These are phyloP conservation scores for Poa pratensis DNA, from an alignment of 176 grass and related monocot genomes.

Conservation along the genomic window DNA sequence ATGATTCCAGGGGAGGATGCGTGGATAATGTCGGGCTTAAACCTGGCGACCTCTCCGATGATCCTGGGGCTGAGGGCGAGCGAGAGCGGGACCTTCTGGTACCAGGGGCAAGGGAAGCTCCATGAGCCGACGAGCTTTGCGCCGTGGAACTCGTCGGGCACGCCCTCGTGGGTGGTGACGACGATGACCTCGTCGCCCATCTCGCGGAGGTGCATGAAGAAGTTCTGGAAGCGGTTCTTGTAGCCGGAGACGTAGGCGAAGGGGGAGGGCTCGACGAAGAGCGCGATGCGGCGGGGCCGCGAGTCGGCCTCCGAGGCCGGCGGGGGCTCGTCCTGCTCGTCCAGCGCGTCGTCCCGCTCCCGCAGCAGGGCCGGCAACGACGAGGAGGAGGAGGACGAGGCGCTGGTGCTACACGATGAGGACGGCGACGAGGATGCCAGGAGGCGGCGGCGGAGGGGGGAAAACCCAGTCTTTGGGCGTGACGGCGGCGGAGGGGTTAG, in stretches of 20 bases:
- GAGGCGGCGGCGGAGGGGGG: not conserved
- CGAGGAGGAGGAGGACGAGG: not conserved
- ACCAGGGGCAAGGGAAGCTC: conserved; percentile 96
- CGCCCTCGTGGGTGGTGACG: conserved; percentile 84
- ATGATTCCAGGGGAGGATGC: conserved; percentile 94
- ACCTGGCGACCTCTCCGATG: conserved; percentile 81
- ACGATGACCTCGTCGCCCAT: conserved; percentile 99
- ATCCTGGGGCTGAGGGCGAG: conserved; percentile 94
- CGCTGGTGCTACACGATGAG: not conserved
- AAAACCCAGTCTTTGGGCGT: not conserved
- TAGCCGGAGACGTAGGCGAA: conserved; percentile 95
- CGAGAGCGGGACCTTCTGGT: conserved; percentile 87
- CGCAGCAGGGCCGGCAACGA: not conserved
- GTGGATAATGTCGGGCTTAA: conserved; percentile 96
- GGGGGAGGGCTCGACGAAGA: conserved; percentile 91
- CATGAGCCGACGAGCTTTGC: conserved; percentile 90
- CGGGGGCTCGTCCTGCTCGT: conserved; percentile 18
- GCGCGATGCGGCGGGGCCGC: conserved; percentile 82
- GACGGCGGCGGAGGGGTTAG: not conserved
- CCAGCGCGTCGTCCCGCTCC: conserved; percentile 15
- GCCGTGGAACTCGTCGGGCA: conserved; percentile 82
- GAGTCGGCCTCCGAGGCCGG: not conserved
- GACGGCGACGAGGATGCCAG: not conserved
- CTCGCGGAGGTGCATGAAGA: conserved; percentile 88
- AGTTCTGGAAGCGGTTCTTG: conserved; percentile 99